These are phyloP conservation scores for Sphaerulina musiva DNA, from an alignment of 2,329 filamentous ascomycete species.

Conservation along the genomic window DNA sequence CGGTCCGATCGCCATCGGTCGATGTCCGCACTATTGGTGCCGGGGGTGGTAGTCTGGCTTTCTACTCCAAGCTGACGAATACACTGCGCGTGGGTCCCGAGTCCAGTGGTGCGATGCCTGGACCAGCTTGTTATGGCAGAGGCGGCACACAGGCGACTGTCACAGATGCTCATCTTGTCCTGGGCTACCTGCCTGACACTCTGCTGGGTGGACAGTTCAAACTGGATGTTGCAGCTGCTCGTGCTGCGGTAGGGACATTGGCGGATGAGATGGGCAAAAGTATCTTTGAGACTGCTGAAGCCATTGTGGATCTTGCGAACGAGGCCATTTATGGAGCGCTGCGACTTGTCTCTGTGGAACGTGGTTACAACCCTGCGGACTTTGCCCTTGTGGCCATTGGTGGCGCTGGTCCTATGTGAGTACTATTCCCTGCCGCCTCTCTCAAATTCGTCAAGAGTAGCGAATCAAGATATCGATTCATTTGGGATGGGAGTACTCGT, in stretches of 20 bases:
- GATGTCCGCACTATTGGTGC: constrained; percentile 26
- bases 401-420: constrained; percentile 23
- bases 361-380: constrained; percentile 26
- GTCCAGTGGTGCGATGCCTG: constrained; percentile 22
- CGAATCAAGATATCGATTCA: not conserved
- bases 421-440: not conserved
- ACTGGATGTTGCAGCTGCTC: constrained; percentile 23
- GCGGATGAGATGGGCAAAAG: constrained; percentile 27
- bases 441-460: not conserved
- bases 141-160: constrained; percentile 26
- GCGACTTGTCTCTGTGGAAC: constrained; percentile 26
- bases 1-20: constrained; percentile 24
- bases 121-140: constrained; percentile 25
- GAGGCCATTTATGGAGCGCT: constrained; percentile 27
- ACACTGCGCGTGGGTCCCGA: constrained; percentile 26
- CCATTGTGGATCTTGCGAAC: constrained; percentile 26
- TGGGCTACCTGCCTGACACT: constrained; percentile 26
- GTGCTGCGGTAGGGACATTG: constrained; percentile 19
- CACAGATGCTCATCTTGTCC: constrained; percentile 26
- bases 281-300: constrained; percentile 24
- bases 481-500: not conserved
- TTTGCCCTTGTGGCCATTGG: constrained; percentile 27
- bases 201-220: constrained; percentile 26
- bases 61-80: constrained; percentile 25
- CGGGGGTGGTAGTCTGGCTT: constrained; percentile 25